Conservation (phyloP, 2,329 filamentous ascomycete species). For the Bertia moriformis region DNA sequence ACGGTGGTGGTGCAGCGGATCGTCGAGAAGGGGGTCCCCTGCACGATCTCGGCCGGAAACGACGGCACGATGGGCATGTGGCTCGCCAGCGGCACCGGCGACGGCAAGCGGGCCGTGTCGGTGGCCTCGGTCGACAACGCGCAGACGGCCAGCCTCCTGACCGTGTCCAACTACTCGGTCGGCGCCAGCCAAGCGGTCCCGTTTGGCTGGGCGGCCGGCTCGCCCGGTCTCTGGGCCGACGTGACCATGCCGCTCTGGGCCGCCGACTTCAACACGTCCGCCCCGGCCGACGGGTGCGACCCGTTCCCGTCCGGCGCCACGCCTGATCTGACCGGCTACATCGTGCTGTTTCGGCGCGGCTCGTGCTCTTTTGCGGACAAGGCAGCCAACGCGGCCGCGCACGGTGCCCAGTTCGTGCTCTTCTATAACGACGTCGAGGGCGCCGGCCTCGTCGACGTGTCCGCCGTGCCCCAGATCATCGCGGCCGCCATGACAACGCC, state of each 20-base stretch:
- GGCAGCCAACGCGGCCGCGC: conserved; percentile 20
- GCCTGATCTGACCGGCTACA: conserved; percentile 20
- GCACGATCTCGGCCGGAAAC: conserved; percentile 37
- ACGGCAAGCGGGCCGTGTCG: conserved; percentile 26
- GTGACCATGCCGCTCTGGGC: conserved; percentile 5
- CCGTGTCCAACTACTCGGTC: conserved; percentile 5
- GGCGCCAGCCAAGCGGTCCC: conserved; percentile 2
- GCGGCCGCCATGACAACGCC: conserved; percentile 6
- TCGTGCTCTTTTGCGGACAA: conserved; percentile 19
- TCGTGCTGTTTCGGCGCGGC: conserved; percentile 23
- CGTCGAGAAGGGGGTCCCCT: conserved; percentile 34
- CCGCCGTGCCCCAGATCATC: conserved; percentile 4
- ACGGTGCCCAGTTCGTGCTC: conserved; percentile 24
- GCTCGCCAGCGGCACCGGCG: conserved; percentile 29
- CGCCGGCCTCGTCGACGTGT: conserved; percentile 6
- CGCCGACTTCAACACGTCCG: conserved; percentile 4
- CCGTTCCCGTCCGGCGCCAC: conserved; percentile 20
- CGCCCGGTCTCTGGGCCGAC: conserved; percentile 3
- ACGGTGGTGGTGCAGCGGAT: conserved; percentile 33
- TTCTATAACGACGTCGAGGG: conserved; percentile 20
- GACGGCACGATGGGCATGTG: conserved; percentile 28
- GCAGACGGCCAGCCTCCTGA: conserved; percentile 6
- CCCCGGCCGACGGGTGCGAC: conserved; percentile 18
- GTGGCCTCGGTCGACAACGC: conserved; percentile 34
- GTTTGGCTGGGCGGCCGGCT: conserved; percentile 6